A percentile compares a stretch with the other conserved stretches of the same genome.
phyloP scores from a whole-genome alignment of 805 yeast species.

The Diddensiella transvaalensis region DNA sequence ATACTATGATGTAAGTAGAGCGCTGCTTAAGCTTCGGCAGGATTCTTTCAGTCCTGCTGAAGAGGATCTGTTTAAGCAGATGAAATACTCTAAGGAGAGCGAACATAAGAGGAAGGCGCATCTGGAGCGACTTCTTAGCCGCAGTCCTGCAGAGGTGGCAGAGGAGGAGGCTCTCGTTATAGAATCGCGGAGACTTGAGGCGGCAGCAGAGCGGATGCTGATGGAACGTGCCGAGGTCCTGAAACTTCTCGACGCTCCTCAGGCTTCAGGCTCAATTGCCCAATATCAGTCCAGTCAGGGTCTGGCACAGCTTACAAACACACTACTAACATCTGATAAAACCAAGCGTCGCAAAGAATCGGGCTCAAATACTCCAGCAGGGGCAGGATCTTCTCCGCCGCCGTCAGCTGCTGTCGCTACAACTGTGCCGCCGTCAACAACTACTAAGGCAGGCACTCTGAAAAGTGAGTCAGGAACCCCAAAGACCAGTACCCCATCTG shows the following conservation, averaged over 20 bases:
- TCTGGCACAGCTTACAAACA: slow-evolving; percentile 76
- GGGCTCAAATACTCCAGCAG: slow-evolving; percentile 9
- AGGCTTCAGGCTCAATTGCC: slow-evolving; percentile 60
- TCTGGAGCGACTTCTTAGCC: slow-evolving; percentile 64
- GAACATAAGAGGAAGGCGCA: slow-evolving; percentile 81
- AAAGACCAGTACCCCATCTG: slow-evolving; percentile 4
- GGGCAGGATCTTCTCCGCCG: slow-evolving; percentile 9
- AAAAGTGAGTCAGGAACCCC: slow-evolving; percentile 6
- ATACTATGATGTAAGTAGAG: slow-evolving; percentile 65
- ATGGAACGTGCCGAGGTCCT: slow-evolving; percentile 76
- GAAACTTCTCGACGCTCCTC: slow-evolving; percentile 83
- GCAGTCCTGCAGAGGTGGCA: slow-evolving; percentile 96
- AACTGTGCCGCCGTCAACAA: slow-evolving; percentile 5
- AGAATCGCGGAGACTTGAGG: slow-evolving; percentile 88
- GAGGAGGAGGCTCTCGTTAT: slow-evolving; percentile 94
- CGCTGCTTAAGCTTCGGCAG: slow-evolving; percentile 45
- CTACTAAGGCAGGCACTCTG: background rate
- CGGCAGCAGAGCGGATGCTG: slow-evolving; percentile 85
- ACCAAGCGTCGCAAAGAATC: slow-evolving; percentile 39
- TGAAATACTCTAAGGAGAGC: slow-evolving; percentile 64
- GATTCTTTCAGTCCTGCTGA: slow-evolving; percentile 38
- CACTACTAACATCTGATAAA: slow-evolving; percentile 67
- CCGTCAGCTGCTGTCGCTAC: slow-evolving; percentile 14
- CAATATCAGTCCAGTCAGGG: slow-evolving; percentile 86
- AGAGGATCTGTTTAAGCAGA: slow-evolving; percentile 55